Base-by-base conservation (phyloP, 2,329 filamentous ascomycete species). In the Pseudohalonectria lignicola region DNA sequence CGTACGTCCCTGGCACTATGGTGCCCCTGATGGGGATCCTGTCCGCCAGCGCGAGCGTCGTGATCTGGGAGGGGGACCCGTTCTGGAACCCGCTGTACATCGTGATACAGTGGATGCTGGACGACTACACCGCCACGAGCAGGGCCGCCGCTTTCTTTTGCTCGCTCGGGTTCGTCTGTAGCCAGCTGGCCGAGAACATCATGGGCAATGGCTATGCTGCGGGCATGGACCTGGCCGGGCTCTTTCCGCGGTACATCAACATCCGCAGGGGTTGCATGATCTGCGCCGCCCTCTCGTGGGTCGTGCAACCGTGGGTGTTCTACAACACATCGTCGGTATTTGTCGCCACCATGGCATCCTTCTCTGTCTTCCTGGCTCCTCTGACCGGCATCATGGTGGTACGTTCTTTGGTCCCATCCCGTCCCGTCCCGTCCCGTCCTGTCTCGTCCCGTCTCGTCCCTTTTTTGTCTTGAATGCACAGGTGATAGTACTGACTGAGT, bases 141-240 rank as follows among this genome's bases (percentile, higher is more conserved):
- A 54, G 67, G 4, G 64, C 64, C 1, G 64, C 54, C 1, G 59
- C 60, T 4, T 67, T 68, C 48, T 69, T 71, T 47, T 60, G 60
- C 17, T 60, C 61, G 3, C 44, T 62, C 7, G 65, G 61, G 1
- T 52, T 70, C 2, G 56, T 67, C 2, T 52, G 64, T 1, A 63
- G 57, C 10, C 64, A 68, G 44, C 52, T 71, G 17, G 64, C 60
- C 5, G 61, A 67, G 44, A 62, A 64, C 43, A 54, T 59, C 9
- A 57, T 67, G 29, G 56, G 65, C 37, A 74, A 74, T 45, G 60
- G 61, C 1, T 61, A 71, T 44, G 63, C 63, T 1, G 60, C 62
- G 3, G 72, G 71, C 5, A 73, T 76, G 59, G 74, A 76, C 46
- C 54, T 76, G 35, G 63, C 71, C 0, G 67, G 63, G 1, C 51